Evolutionary conservation across 345 rosid genomes (phyloP).

Genomic region (Trapa bicornis): DNA sequence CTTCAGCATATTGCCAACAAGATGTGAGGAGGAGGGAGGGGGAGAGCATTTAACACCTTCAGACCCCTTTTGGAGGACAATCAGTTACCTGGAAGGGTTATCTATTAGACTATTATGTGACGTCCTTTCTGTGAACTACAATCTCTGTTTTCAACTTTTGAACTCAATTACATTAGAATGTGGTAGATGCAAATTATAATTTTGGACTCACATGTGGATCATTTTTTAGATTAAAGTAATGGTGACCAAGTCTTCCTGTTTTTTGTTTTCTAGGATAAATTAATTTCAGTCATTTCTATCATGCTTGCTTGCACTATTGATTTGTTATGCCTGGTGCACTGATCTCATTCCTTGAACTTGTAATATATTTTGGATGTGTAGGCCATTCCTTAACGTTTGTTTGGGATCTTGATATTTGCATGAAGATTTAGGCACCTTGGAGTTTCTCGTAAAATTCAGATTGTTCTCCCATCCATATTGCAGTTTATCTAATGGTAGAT

Average conservation of each 20-base stretch:
- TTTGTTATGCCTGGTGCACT: not conserved
- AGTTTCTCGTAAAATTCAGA: constrained; percentile 10
- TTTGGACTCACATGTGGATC: not conserved
- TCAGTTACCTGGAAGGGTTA: too few species aligned
- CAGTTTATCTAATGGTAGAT: constrained; percentile 11
- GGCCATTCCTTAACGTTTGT: not conserved
- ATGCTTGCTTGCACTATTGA: not conserved
- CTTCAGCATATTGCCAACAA: not conserved
- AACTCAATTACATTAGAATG: too few species aligned
- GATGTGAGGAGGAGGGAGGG: not conserved
- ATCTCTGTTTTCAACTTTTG: too few species aligned
- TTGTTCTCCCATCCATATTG: constrained; percentile 10
- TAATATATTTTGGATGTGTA: not conserved
- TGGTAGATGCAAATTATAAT: too few species aligned
- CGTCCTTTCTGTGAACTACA: too few species aligned
- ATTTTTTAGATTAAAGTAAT: not conserved
- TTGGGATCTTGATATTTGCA: not conserved
- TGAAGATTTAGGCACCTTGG: not conserved
- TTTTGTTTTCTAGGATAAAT: not conserved
- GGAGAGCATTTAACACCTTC: not conserved
- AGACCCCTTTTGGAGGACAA: too few species aligned
- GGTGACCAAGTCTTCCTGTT: not conserved
- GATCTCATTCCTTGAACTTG: not conserved
- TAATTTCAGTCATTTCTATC: not conserved
- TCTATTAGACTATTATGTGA: too few species aligned